Evolutionary conservation across 345 rosid genomes (phyloP).

Genomic region (Citrus reticulata): DNA sequence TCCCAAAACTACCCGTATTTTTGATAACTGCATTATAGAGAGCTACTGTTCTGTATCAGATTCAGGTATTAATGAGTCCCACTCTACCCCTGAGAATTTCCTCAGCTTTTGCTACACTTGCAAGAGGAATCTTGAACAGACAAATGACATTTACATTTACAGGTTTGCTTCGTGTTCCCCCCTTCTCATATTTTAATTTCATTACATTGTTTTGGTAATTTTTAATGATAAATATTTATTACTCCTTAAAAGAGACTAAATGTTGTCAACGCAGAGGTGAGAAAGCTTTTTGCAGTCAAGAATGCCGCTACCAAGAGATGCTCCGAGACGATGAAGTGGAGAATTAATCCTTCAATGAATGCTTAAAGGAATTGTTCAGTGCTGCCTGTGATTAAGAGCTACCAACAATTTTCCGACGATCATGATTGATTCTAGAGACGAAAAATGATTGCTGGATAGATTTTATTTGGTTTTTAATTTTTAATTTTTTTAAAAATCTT

Average conservation of each 20-base stretch:
- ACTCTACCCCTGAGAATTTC: slow-evolving; percentile 26
- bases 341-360: slow-evolving; percentile 3
- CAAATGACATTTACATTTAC: slow-evolving; percentile 65
- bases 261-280: slow-evolving; percentile 61
- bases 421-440: slow-evolving; percentile 7
- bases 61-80: not conserved
- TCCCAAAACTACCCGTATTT: slow-evolving; percentile 77
- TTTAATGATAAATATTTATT: not conserved
- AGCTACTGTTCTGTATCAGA: slow-evolving; percentile 20
- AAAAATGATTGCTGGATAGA: not conserved
- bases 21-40: slow-evolving; percentile 69
- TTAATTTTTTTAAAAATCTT: not conserved
- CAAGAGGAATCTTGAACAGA: slow-evolving; percentile 66
- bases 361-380: not conserved
- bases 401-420: not conserved
- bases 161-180: slow-evolving; percentile 36
- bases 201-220: not conserved
- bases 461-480: not conserved
- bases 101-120: slow-evolving; percentile 66
- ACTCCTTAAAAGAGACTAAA: not conserved
- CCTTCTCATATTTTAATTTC: not conserved
- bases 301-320: slow-evolving; percentile 79
- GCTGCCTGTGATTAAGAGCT: not conserved
- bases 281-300: slow-evolving; percentile 73
- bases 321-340: slow-evolving; percentile 51